Base-by-base conservation (phyloP, 768 basidiomycete genomes). In the Suillus bovinus region DNA sequence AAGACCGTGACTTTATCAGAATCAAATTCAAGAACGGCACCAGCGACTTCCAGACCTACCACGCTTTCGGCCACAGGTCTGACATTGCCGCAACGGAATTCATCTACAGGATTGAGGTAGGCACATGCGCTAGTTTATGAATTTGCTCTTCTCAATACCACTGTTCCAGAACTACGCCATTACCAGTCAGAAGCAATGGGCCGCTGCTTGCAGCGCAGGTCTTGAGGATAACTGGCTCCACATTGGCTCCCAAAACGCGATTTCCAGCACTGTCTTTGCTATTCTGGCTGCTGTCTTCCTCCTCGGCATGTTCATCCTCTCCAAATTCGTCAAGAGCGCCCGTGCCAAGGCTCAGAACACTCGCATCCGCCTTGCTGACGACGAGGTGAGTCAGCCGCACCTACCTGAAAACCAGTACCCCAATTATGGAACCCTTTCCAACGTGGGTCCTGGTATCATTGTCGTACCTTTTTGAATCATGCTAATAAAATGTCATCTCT, bases 1-100 rank as follows among this genome's bases (percentile, higher is more conserved):
- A 91, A 69, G 79, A 84, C 71, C 87, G 90, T 65, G 88, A 90
- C 79, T 93, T 92, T 79, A 76, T 93, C 72, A 88, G 90, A 71
- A 82, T 93, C 84, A 87, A 84, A 74, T 92, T 93, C 84, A 89
- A 85, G 84, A 93, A 93, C 76, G 92, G 91, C 55, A 91, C 91
- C 58, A 64, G 75, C 58, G 76, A 78, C 70, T 93, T 90, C 80
- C 73, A 82, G 67, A 86, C 85, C 63, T 75, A 90, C 73, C 85
- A 90, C 67, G 87, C 86, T 71, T 93, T 91, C 73, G 88, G 86
- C 63, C 86, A 89, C 78, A 79, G 82, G 62, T 78, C 85, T 61
- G 91, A 93, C 70, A 89, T 93, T 69, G 88, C 91, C 55, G 80
- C 93, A 69, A 91, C 90, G 16, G 90, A 92, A 71, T 93, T 93